phyloP scores from a whole-genome alignment of 306 rosid species.

The Coriaria nepalensis region DNA sequence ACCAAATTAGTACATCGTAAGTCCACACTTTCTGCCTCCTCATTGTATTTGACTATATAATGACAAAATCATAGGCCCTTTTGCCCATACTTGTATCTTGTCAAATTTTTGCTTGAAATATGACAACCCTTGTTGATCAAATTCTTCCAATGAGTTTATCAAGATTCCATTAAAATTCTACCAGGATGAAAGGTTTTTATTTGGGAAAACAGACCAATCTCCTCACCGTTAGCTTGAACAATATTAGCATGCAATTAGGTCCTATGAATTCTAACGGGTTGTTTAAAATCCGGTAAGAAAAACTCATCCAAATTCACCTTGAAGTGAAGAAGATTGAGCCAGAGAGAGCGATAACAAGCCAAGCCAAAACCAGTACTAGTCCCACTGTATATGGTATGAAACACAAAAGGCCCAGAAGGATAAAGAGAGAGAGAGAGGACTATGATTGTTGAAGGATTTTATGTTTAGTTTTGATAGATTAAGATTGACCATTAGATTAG shows the following conservation, averaged over 20 bases:
- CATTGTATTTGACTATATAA: slow-evolving; percentile 18
- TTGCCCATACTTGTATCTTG: slow-evolving; percentile 28
- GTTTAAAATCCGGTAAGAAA: slow-evolving; percentile 37
- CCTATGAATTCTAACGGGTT: slow-evolving; percentile 31
- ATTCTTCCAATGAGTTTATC: slow-evolving; percentile 35
- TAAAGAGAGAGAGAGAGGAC: no score
- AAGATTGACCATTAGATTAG: no score
- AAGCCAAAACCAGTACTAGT: slow-evolving; percentile 32
- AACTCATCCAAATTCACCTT: slow-evolving; percentile 12
- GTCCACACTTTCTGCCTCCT: slow-evolving; percentile 30
- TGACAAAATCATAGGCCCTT: slow-evolving; percentile 39
- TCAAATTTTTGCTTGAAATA: slow-evolving; percentile 26
- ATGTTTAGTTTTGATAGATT: no score
- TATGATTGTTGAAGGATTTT: no score
- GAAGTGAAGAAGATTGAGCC: slow-evolving; percentile 57
- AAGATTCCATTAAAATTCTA: slow-evolving; percentile 36
- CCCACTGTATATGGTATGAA: slow-evolving; percentile 42
- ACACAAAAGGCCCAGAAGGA: slow-evolving; percentile 20
- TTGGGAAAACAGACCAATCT: slow-evolving; percentile 41
- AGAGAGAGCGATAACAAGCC: slow-evolving; percentile 57
- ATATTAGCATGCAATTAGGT: slow-evolving; percentile 38
- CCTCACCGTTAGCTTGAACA: slow-evolving; percentile 38
- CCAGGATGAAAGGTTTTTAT: slow-evolving; percentile 29
- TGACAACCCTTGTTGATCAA: slow-evolving; percentile 32
- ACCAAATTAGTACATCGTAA: no score